Conservation (phyloP, 202 grass and related monocot species). For the Saccharum hybrid region DNA sequence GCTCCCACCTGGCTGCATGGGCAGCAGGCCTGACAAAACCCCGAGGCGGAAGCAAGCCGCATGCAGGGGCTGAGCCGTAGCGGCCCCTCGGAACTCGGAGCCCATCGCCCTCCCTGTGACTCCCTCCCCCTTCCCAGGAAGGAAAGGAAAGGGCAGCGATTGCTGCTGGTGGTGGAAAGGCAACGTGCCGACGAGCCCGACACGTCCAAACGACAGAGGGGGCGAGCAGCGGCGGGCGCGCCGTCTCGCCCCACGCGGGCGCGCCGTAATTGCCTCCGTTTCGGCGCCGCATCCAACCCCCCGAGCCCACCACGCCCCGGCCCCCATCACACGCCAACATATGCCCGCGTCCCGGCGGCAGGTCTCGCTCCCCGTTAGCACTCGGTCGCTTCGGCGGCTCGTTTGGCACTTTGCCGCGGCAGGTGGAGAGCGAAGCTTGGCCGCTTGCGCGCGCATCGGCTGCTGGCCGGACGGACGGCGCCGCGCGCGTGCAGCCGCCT, state of each 20-base stretch:
- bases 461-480: background rate
- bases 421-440: background rate
- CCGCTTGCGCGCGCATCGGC: background rate
- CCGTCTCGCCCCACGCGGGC: background rate
- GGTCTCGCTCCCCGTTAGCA: background rate
- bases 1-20: background rate
- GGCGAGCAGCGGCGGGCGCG: slow-evolving; percentile 2
- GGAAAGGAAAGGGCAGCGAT: slow-evolving; percentile 28
- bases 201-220: slow-evolving; percentile 37
- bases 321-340: background rate
- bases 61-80: slow-evolving; percentile 36
- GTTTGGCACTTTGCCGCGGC: background rate
- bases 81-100: slow-evolving; percentile 51
- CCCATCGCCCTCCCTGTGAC: slow-evolving; percentile 9
- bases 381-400: background rate
- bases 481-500: no score
- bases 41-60: slow-evolving; percentile 42
- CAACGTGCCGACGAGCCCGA: slow-evolving; percentile 56
- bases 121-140: background rate
- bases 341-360: background rate
- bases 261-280: slow-evolving; percentile 3
- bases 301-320: no score
- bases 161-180: slow-evolving; percentile 2
- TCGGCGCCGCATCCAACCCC: background rate
- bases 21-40: slow-evolving; percentile 41